A percentile compares a stretch with the other conserved stretches of the same genome.
Evolutionary conservation across 306 rosid species (phyloP).

Genomic region (Chamaecrista fasciculata): DNA sequence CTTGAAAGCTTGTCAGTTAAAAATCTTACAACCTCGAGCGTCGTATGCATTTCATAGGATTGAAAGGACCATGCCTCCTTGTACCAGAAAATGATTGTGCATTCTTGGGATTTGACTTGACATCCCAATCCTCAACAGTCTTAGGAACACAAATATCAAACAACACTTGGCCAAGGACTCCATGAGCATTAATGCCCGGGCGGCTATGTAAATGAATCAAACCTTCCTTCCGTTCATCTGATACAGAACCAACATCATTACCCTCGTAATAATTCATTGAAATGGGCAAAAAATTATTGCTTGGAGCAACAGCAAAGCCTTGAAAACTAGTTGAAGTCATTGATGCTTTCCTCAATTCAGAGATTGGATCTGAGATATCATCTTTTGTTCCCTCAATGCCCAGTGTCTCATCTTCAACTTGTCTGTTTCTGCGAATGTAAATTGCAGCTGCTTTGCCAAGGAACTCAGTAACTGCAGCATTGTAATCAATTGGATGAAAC

Average conservation of each 20-base stretch:
- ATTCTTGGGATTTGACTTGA: slow-evolving; percentile 38
- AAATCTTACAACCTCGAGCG: slow-evolving; percentile 52
- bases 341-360: slow-evolving; percentile 57
- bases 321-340: slow-evolving; percentile 57
- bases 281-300: slow-evolving; percentile 54
- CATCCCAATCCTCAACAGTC: slow-evolving; percentile 77
- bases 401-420: slow-evolving; percentile 47
- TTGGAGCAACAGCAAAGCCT: slow-evolving; percentile 59
- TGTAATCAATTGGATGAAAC: slow-evolving; percentile 65
- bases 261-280: slow-evolving; percentile 48
- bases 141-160: slow-evolving; percentile 80
- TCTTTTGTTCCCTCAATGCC: slow-evolving; percentile 42
- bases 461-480: slow-evolving; percentile 69
- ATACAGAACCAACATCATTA: slow-evolving; percentile 43
- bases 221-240: slow-evolving; percentile 56
- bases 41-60: slow-evolving; percentile 60
- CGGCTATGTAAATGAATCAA: slow-evolving; percentile 44
- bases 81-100: slow-evolving; percentile 23
- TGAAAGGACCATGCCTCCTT: slow-evolving; percentile 44
- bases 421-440: slow-evolving; percentile 42
- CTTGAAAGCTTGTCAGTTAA: neutral
- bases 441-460: slow-evolving; percentile 66
- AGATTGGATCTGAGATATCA: slow-evolving; percentile 48
- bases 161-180: slow-evolving; percentile 85
- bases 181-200: slow-evolving; percentile 58